These are phyloP conservation scores for Sergeia podlipaevii DNA, from an alignment of 208 protist genomes.

Conservation along the genomic window DNA sequence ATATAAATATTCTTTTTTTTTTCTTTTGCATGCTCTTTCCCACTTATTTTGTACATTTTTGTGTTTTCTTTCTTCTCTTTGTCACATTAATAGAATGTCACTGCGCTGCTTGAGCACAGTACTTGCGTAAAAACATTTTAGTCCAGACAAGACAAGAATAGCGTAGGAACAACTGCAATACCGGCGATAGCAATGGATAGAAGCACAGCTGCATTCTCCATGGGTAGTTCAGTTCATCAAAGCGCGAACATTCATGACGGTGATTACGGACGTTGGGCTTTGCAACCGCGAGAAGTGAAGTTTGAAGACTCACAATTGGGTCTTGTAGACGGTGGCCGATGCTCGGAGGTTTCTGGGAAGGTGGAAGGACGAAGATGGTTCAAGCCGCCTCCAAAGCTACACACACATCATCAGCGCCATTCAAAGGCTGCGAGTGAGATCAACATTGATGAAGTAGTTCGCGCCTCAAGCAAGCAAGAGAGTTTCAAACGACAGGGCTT, in stretches of 20 bases:
- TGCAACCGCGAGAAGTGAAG: conserved; percentile 63
- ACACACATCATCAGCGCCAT: too few relatives aligned
- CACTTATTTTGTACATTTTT: background rate
- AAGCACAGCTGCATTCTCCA: conserved; percentile 3
- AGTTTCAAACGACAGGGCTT: too few relatives aligned
- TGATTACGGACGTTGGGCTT: conserved; percentile 8
- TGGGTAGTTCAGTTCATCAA: background rate
- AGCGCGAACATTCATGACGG: too few relatives aligned
- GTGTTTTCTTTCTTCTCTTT: conserved; percentile 4
- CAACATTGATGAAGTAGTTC: too few relatives aligned
- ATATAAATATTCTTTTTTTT: background rate
- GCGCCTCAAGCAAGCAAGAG: too few relatives aligned
- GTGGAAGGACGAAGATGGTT: conserved; percentile 18
- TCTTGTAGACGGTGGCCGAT: conserved; percentile 9
- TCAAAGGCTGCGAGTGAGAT: too few relatives aligned
- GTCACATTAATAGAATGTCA: background rate
- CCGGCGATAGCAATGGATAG: too few relatives aligned
- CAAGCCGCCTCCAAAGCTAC: conserved; percentile 12
- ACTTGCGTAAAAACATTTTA: background rate
- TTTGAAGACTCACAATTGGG: conserved; percentile 26
- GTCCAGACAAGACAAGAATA: too few relatives aligned
- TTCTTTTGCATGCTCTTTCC: background rate
- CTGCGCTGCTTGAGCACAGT: background rate
- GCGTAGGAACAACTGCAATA: too few relatives aligned
- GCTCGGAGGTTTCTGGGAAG: too few relatives aligned